Conservation (phyloP, 1,284 basidiomycete species). For the Melampsora americana region DNA sequence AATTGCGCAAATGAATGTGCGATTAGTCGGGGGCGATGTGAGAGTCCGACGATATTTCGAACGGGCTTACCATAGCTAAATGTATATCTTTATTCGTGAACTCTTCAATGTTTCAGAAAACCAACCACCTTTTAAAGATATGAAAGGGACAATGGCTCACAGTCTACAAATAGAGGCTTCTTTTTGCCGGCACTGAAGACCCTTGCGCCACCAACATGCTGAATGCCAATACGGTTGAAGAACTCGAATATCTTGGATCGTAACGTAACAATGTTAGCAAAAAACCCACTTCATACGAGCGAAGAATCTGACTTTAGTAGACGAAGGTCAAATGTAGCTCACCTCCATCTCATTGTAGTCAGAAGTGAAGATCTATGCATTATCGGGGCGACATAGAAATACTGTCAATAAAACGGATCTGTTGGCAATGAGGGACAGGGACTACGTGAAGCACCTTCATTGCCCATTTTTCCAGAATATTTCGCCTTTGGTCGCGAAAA, state of each 20-base stretch:
- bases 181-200: slow-evolving; percentile 12
- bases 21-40: not conserved
- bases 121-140: too few species aligned
- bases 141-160: slow-evolving; percentile 3
- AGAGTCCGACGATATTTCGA: too few species aligned
- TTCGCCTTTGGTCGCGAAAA: not conserved
- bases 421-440: slow-evolving; percentile 5
- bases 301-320: not conserved
- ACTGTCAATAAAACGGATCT: slow-evolving; percentile 8
- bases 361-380: slow-evolving; percentile 29
- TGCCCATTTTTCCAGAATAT: slow-evolving; percentile 38
- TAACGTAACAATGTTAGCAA: too few species aligned
- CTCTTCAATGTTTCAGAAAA: too few species aligned
- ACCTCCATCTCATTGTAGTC: slow-evolving; percentile 38
- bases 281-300: not conserved
- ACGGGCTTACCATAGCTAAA: slow-evolving; percentile 27
- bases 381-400: not conserved
- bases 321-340: not conserved
- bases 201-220: slow-evolving; percentile 30
- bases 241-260: slow-evolving; percentile 33
- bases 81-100: slow-evolving; percentile 26
- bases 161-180: slow-evolving; percentile 34
- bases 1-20: not conserved
- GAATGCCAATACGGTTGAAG: slow-evolving; percentile 29
- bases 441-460: slow-evolving; percentile 34